Evolutionary conservation across 2,329 filamentous ascomycete species (phyloP).

Genomic region (Piedraia hortae): DNA sequence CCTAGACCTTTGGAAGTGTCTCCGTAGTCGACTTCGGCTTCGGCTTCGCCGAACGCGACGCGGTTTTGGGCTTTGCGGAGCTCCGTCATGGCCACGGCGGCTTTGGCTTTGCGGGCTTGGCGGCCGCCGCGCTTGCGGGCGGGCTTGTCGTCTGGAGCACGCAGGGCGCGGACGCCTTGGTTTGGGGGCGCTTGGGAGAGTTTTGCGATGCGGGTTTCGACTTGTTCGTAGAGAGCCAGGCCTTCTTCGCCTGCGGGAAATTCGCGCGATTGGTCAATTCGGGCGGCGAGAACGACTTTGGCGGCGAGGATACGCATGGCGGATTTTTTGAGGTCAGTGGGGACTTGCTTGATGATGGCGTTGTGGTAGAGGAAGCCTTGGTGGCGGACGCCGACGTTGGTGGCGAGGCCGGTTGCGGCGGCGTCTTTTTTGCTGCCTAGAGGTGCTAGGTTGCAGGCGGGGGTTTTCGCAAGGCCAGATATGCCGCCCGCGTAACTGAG

Average conservation of each 20-base stretch:
- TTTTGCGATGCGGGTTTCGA: conserved; percentile 68
- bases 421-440: conserved; percentile 74
- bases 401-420: conserved; percentile 49
- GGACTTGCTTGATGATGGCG: conserved; percentile 61
- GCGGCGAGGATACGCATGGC: conserved; percentile 84
- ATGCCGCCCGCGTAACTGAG: conserved; percentile 82
- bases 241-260: conserved; percentile 60
- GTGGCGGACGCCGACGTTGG: conserved; percentile 70
- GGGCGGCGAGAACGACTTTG: conserved; percentile 78
- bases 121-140: conserved; percentile 76
- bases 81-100: conserved; percentile 89
- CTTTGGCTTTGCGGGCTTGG: conserved; percentile 78
- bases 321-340: conserved; percentile 67
- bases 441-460: conserved; percentile 73
- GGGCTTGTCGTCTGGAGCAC: conserved; percentile 85
- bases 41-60: conserved; percentile 85
- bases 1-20: conserved; percentile 70
- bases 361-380: conserved; percentile 88
- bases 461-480: conserved; percentile 68
- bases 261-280: conserved; percentile 65
- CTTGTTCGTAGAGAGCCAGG: conserved; percentile 54
- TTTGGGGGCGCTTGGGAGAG: conserved; percentile 76
- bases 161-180: conserved; percentile 61
- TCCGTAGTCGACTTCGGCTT: conserved; percentile 76
- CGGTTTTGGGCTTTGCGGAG: conserved; percentile 87